phyloP scores from a whole-genome alignment of 1,284 basidiomycete species.

The Microbotryum silenes-acaulis region DNA sequence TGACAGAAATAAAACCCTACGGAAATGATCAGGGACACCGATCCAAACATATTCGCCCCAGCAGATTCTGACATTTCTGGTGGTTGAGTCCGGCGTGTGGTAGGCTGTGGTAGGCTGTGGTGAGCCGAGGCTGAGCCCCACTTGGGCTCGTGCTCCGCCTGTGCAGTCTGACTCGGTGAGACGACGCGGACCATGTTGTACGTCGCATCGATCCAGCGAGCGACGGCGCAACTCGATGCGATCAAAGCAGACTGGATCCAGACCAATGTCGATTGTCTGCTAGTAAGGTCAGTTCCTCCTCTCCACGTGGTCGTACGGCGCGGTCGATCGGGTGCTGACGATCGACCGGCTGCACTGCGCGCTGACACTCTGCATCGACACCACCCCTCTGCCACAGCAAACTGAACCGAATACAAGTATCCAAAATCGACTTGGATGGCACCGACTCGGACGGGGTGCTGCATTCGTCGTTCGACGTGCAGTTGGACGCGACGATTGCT shows the following conservation, averaged over 20 bases:
- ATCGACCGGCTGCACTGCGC: not conserved
- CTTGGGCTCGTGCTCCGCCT: too few relatives aligned
- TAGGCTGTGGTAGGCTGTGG: too few relatives aligned
- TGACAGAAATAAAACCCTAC: too few relatives aligned
- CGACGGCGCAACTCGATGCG: constrained; percentile 27
- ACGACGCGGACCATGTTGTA: constrained; percentile 27
- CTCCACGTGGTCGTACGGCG: not conserved
- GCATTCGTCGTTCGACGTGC: constrained; percentile 10
- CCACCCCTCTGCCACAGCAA: constrained; percentile 21
- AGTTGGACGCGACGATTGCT: constrained; percentile 23
- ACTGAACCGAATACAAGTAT: constrained; percentile 24
- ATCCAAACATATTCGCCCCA: too few relatives aligned
- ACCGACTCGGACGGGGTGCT: not conserved
- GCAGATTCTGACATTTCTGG: too few relatives aligned
- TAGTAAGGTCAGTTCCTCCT: constrained; percentile 29
- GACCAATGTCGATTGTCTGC: constrained; percentile 6
- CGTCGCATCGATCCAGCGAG: constrained; percentile 20
- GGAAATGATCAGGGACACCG: too few relatives aligned
- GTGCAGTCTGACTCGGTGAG: too few relatives aligned
- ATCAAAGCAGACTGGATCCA: constrained; percentile 21
- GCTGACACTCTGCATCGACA: not conserved
- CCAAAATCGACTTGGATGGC: constrained; percentile 3
- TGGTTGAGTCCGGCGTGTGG: too few relatives aligned
- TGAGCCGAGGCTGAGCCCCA: too few relatives aligned
- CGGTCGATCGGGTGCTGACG: not conserved